These are phyloP conservation scores for Mallotus nudiflorus DNA, from an alignment of 345 rosid genomes.

Conservation along the genomic window DNA sequence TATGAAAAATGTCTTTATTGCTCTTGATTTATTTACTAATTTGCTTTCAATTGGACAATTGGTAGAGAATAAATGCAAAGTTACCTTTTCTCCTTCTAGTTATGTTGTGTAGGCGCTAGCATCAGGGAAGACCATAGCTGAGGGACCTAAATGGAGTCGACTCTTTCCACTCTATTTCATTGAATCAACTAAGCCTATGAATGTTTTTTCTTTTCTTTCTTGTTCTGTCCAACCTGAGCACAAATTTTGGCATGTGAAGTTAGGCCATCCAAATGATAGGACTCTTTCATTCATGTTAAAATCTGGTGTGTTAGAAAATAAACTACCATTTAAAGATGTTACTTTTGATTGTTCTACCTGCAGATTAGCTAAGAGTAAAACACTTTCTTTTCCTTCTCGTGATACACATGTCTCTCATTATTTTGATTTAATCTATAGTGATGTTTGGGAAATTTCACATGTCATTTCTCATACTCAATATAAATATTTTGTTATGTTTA, in stretches of 20 bases:
- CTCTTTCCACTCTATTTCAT: neutral
- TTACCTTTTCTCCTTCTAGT: too few species aligned
- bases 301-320: neutral
- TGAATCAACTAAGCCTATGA: neutral
- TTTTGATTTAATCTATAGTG: neutral
- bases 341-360: neutral
- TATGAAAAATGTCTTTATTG: too few species aligned
- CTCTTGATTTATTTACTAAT: too few species aligned
- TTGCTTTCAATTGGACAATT: too few species aligned
- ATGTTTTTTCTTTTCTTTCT: neutral
- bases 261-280: slow-evolving; percentile 2
- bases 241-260: neutral
- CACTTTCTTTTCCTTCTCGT: neutral
- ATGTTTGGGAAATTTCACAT: too few species aligned
- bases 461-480: too few species aligned
- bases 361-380: neutral
- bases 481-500: too few species aligned
- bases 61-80: too few species aligned
- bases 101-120: too few species aligned
- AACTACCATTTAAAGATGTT: neutral
- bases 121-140: neutral
- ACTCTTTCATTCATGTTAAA: neutral
- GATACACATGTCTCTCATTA: neutral
- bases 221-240: neutral
- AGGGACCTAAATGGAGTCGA: slow-evolving; percentile 3